Conservation (phyloP, 2,329 filamentous ascomycete genomes). For the Colletotrichum siamense region DNA sequence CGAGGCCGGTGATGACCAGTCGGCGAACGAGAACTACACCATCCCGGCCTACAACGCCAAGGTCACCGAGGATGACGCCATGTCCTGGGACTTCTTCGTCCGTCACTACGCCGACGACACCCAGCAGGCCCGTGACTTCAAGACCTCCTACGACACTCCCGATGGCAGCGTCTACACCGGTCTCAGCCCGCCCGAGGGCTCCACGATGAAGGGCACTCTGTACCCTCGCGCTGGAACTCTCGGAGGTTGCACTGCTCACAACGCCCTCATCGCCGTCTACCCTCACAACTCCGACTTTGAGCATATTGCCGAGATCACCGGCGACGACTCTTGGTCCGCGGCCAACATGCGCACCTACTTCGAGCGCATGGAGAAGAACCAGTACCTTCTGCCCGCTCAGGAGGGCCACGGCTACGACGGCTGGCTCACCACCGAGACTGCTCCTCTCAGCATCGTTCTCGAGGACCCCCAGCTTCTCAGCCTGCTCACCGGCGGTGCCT, state of each 20-base stretch:
- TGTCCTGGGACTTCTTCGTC: conserved; percentile 70
- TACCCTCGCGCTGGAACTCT: conserved; percentile 64
- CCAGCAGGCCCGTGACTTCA: conserved; percentile 60
- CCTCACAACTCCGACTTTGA: conserved; percentile 60
- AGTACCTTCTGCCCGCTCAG: conserved; percentile 48
- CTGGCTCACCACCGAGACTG: conserved; percentile 58
- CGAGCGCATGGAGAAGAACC: conserved; percentile 56
- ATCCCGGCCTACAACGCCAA: conserved; percentile 59
- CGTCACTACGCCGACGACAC: conserved; percentile 62
- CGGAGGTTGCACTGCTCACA: conserved; percentile 63
- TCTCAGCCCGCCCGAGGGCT: conserved; percentile 55
- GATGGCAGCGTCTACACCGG: conserved; percentile 59
- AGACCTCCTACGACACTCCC: conserved; percentile 61
- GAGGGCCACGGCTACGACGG: conserved; percentile 57
- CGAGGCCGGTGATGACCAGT: conserved; percentile 65
- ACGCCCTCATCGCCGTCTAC: conserved; percentile 58
- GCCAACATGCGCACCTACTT: conserved; percentile 65
- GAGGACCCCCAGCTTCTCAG: conserved; percentile 59
- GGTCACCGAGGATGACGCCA: conserved; percentile 59
- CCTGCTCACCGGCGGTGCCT: conserved; percentile 54
- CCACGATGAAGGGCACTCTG: conserved; percentile 56
- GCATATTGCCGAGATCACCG: conserved; percentile 57
- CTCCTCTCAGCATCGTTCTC: conserved; percentile 55
- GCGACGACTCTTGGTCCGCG: conserved; percentile 59
- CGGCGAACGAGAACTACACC: conserved; percentile 50